Percentiles rank a stretch among this genome's conserved stretches.
These are phyloP conservation scores for Exophiala alcalophila DNA, from an alignment of 2,329 filamentous ascomycete species.

Conservation along the genomic window DNA sequence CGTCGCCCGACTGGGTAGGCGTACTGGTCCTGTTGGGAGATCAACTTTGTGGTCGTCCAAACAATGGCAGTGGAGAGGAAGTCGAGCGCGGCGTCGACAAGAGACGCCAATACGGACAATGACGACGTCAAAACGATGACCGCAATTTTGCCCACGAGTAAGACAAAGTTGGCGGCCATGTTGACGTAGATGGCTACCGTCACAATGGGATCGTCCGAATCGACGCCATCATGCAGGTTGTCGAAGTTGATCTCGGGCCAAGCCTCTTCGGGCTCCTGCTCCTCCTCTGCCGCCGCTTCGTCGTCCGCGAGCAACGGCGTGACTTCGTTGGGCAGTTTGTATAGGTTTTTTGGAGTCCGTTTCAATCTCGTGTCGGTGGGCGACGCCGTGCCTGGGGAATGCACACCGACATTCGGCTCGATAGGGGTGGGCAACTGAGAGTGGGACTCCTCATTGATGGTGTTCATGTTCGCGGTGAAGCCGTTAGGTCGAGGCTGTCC, in stretches of 20 bases:
- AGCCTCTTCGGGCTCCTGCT: conserved; percentile 28
- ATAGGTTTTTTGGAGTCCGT: conserved; percentile 81
- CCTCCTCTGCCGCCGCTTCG: too few species aligned
- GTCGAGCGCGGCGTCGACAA: conserved; percentile 77
- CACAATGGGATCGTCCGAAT: conserved; percentile 72
- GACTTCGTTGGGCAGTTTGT: conserved; percentile 67
- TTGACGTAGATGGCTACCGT: conserved; percentile 87
- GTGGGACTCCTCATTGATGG: conserved; percentile 68
- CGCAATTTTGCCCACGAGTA: conserved; percentile 72
- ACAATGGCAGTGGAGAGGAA: conserved; percentile 80
- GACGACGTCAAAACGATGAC: conserved; percentile 74
- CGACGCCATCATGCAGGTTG: conserved; percentile 47
- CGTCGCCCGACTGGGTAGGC: conserved; percentile 75
- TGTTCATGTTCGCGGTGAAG: conserved; percentile 60
- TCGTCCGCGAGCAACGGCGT: conserved; percentile 59
- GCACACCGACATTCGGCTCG: conserved; percentile 9
- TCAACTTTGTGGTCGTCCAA: conserved; percentile 72
- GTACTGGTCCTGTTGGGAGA: conserved; percentile 70
- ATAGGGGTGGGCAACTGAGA: conserved; percentile 32
- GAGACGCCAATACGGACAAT: conserved; percentile 73
- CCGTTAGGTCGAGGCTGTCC: conserved; percentile 60
- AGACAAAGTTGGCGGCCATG: conserved; percentile 69
- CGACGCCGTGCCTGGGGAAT: conserved; percentile 22
- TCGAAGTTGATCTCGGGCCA: conserved; percentile 49
- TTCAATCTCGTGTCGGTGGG: conserved; percentile 54